Evolutionary conservation across 2,329 filamentous ascomycete genomes (phyloP), one percentile per base, ranked within the genome.

Genomic region (Aureobasidium sp.): DNA sequence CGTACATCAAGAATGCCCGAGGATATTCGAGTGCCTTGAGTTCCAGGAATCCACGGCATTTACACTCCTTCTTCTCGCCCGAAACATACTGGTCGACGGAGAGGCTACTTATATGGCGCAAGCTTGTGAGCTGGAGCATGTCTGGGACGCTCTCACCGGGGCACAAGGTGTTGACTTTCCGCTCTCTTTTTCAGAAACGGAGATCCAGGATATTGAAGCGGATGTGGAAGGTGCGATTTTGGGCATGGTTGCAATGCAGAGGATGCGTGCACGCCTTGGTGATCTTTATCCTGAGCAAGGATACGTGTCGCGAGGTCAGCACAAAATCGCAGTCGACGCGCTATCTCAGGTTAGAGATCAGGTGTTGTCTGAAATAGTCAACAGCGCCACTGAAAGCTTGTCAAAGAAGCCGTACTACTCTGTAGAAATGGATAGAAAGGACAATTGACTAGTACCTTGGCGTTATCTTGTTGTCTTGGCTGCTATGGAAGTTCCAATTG

Each of bases 61-160:
- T 57, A 38, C 67, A 4, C 61, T 74, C 45, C 65, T 74, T 27
- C 63, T 71, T 7, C 57, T 73, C 49, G 69, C 68, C 9, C 67
- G 68, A 11, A 72, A 70, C 50, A 63, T 73, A 27, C 66, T 73
- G 47, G 64, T 73, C 17, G 69, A 73, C 57, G 71, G 70, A 21
- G 71, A 74, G 62, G 69, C 65, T 40, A 13, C 51, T 11, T 61
- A 61, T 35, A 29, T 61, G 19, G 51, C 60, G 19, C 60, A 61
- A 45, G 60, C 46, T 23, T 33, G 43, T 13, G 60, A 57, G 29
- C 23, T 61, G 7, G 29, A 43, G 13, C 15, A 21, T 25, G 27
- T 33, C 27, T 61, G 60, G 60, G 11, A 31, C 10, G 23, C 33
- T 23, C 13, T 61, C 7, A 35, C 58, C 13, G 35, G 35, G 11